These are phyloP conservation scores for Cystofilobasidium ferigula DNA, from an alignment of 768 basidiomycete species.

Conservation along the genomic window DNA sequence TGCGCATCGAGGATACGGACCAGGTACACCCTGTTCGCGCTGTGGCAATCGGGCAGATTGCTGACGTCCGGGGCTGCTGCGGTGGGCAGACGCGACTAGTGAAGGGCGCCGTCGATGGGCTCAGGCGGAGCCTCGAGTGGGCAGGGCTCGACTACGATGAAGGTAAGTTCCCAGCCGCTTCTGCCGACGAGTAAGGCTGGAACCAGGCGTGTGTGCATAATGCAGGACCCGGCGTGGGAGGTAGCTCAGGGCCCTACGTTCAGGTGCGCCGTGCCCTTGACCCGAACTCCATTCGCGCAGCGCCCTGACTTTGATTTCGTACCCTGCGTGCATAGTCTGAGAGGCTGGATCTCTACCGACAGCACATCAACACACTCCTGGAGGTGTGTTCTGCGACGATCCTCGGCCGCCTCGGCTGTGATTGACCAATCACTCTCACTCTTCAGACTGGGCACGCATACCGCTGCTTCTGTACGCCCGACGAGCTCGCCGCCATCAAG, in stretches of 20 bases:
- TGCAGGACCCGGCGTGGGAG: slow-evolving; percentile 64
- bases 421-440: too few species aligned
- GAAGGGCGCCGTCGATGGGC: slow-evolving; percentile 70
- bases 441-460: slow-evolving; percentile 74
- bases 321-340: slow-evolving; percentile 54
- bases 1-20: slow-evolving; percentile 93
- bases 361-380: slow-evolving; percentile 60
- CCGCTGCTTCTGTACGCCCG: slow-evolving; percentile 80
- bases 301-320: background rate
- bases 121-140: slow-evolving; percentile 69
- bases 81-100: slow-evolving; percentile 58
- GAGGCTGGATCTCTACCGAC: slow-evolving; percentile 69
- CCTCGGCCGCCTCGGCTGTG: background rate
- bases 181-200: too few species aligned
- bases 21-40: slow-evolving; percentile 43
- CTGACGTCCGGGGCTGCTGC: background rate
- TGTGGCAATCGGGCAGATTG: background rate
- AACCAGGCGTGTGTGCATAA: too few species aligned
- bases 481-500: slow-evolving; percentile 56
- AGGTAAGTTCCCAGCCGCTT: slow-evolving; percentile 52
- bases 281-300: background rate
- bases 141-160: slow-evolving; percentile 83
- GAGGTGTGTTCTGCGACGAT: slow-evolving; percentile 47
- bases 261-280: slow-evolving; percentile 47
- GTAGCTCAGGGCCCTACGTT: slow-evolving; percentile 71